These are phyloP conservation scores for Blumeria graminis DNA, from an alignment of 2,329 filamentous ascomycete species.

Conservation along the genomic window DNA sequence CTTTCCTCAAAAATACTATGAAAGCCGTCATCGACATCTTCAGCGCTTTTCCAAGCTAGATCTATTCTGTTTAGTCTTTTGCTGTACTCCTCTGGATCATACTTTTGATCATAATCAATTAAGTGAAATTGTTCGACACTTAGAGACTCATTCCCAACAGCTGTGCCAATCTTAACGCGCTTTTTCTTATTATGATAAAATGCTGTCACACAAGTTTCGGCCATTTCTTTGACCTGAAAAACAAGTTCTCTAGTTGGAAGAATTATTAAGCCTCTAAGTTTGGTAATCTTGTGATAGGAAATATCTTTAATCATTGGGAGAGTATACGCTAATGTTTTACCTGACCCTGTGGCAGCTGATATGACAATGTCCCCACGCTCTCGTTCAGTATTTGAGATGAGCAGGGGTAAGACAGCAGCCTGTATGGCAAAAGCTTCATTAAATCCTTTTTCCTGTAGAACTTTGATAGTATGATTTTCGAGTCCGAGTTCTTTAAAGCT, in stretches of 20 bases:
- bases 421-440: conserved; percentile 56
- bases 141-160: conserved; percentile 59
- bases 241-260: conserved; percentile 83
- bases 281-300: conserved; percentile 35
- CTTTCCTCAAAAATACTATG: conserved; percentile 15
- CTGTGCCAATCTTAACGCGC: conserved; percentile 53
- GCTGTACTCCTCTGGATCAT: conserved; percentile 37
- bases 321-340: conserved; percentile 82
- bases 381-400: conserved; percentile 39
- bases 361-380: conserved; percentile 61
- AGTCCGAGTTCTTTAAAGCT: conserved; percentile 44
- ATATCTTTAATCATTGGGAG: conserved; percentile 64
- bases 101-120: conserved; percentile 39
- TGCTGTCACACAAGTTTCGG: conserved; percentile 45
- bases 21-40: conserved; percentile 20
- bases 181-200: conserved; percentile 31
- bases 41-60: conserved; percentile 23
- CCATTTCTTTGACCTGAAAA: conserved; percentile 57
- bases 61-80: conserved; percentile 18
- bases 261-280: conserved; percentile 57
- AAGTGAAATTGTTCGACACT: conserved; percentile 36
- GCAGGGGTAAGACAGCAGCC: conserved; percentile 52
- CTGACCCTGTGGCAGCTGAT: conserved; percentile 81
- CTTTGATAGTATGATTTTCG: conserved; percentile 29
- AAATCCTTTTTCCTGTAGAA: conserved; percentile 44